Evolutionary conservation across 2,329 filamentous ascomycete species (phyloP).

Genomic region (Samsoniella hepiali): DNA sequence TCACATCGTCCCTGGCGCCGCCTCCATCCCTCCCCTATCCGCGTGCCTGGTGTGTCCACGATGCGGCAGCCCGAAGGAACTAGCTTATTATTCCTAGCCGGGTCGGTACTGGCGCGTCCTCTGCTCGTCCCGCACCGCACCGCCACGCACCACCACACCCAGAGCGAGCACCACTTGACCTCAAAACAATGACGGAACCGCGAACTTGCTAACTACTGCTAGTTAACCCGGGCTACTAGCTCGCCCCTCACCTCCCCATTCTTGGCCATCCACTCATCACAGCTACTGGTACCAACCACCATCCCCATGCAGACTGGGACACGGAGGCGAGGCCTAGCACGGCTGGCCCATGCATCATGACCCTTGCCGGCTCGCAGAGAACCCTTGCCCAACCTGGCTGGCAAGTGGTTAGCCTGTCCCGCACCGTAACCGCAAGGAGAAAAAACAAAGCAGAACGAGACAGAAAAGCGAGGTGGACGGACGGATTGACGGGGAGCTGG

Average conservation of each 20-base stretch:
- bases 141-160: neutral
- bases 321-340: neutral
- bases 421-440: conserved; percentile 7
- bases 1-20: neutral
- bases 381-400: conserved; percentile 12
- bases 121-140: neutral
- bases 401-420: conserved; percentile 6
- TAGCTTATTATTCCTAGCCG: neutral
- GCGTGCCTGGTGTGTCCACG: neutral
- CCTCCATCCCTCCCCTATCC: neutral
- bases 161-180: conserved; percentile 7
- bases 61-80: neutral
- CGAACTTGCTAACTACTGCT: neutral
- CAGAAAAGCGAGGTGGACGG: conserved; percentile 2
- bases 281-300: neutral
- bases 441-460: conserved; percentile 11
- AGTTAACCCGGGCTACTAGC: neutral
- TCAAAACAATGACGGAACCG: conserved; percentile 14
- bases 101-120: neutral
- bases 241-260: conserved; percentile 14
- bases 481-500: neutral
- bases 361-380: conserved; percentile 2
- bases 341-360: conserved; percentile 13
- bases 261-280: conserved; percentile 8
- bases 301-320: conserved; percentile 11